These are phyloP conservation scores for Marchantia paleacea DNA, from an alignment of 225 moss, liverwort and hornwort species.

Conservation along the genomic window DNA sequence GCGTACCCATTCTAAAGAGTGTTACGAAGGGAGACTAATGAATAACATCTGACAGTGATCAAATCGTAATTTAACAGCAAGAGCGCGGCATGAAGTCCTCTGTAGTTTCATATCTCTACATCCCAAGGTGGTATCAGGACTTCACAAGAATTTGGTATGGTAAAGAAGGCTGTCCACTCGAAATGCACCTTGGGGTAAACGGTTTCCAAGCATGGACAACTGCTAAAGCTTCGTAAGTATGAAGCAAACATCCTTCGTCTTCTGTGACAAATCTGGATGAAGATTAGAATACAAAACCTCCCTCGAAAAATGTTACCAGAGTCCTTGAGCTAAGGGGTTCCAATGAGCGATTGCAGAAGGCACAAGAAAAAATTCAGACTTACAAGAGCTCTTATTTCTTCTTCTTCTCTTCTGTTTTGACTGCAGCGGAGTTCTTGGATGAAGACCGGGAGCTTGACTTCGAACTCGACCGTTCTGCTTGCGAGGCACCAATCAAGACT, in stretches of 20 bases:
- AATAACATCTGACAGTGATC: slow-evolving; percentile 1
- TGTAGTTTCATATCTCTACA: background rate
- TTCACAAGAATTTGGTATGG: background rate
- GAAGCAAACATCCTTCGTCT: background rate
- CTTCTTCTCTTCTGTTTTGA: slow-evolving; percentile 31
- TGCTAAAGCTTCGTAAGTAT: background rate
- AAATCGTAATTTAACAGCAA: background rate
- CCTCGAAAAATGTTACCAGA: slow-evolving; percentile 1
- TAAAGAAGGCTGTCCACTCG: background rate
- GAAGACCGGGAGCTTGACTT: slow-evolving; percentile 13
- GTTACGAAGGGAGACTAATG: background rate
- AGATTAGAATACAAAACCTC: slow-evolving; percentile 10
- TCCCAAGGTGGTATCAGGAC: background rate
- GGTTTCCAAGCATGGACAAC: slow-evolving; percentile 3
- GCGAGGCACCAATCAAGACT: slow-evolving; percentile 35
- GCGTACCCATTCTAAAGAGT: background rate
- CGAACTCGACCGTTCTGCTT: slow-evolving; percentile 43
- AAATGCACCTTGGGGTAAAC: background rate
- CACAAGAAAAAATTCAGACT: background rate
- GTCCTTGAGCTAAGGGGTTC: background rate
- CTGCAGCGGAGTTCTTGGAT: slow-evolving; percentile 6
- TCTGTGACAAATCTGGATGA: background rate
- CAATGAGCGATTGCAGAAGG: background rate
- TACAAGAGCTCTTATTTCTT: slow-evolving; percentile 8
- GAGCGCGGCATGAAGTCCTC: background rate